Percentiles rank a stretch among this genome's conserved stretches.
phyloP scores from a whole-genome alignment of 2,329 filamentous ascomycete species.

The Exserohilum turcica region DNA sequence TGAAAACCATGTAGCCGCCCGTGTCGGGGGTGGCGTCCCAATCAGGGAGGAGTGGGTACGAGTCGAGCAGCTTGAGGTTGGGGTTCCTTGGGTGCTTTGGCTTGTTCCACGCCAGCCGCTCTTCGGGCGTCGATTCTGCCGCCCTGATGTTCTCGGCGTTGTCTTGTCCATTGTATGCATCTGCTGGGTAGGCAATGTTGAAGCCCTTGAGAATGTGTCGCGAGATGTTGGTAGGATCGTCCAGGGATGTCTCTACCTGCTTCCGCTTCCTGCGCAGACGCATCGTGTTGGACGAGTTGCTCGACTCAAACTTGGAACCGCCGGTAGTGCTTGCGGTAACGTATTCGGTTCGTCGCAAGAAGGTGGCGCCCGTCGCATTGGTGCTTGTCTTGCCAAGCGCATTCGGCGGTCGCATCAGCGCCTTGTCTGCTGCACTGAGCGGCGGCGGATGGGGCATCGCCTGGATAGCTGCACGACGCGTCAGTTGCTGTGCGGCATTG shows the following conservation, averaged over 20 bases:
- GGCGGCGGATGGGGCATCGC: constrained; percentile 72
- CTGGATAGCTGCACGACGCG: constrained; percentile 70
- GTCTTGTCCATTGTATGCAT: constrained; percentile 72
- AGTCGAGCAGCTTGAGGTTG: constrained; percentile 62
- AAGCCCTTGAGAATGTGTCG: constrained; percentile 67
- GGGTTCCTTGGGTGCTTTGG: constrained; percentile 65
- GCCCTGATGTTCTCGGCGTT: constrained; percentile 58
- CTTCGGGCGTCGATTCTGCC: constrained; percentile 58
- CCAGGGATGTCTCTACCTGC: constrained; percentile 49
- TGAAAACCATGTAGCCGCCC: constrained; percentile 64
- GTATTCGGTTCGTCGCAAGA: constrained; percentile 95
- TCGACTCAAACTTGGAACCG: constrained; percentile 56
- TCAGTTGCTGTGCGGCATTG: constrained; percentile 25
- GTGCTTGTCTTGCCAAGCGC: constrained; percentile 83
- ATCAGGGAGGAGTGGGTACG: constrained; percentile 66
- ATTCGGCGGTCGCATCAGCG: constrained; percentile 80
- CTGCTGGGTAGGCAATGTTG: constrained; percentile 66
- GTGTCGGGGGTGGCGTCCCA: constrained; percentile 64
- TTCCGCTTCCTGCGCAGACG: constrained; percentile 48
- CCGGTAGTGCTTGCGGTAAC: constrained; percentile 65
- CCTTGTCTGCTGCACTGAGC: constrained; percentile 81
- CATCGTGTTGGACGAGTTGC: constrained; percentile 55
- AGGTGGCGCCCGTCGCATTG: constrained; percentile 80
- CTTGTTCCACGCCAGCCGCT: constrained; percentile 63
- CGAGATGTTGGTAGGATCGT: constrained; percentile 66